Percentiles rank a stretch among this genome's conserved stretches.
Evolutionary conservation across 2,329 filamentous ascomycete genomes (phyloP).

Genomic region (Colletotrichum sp.): DNA sequence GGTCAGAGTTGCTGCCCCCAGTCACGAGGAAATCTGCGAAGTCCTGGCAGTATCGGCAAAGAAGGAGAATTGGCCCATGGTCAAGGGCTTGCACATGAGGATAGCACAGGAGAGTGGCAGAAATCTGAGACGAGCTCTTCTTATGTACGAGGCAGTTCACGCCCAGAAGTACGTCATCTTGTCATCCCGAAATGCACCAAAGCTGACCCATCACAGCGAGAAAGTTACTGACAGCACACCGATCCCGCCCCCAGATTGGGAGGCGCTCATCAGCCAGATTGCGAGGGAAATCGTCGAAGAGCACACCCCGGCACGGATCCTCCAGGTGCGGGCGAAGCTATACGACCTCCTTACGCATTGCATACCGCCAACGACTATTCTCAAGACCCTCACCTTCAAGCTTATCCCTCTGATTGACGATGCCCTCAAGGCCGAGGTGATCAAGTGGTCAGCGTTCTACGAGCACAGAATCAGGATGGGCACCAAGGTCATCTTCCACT

Average conservation of each 20-base stretch:
- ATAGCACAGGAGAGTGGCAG: conserved; percentile 91
- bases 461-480: conserved; percentile 94
- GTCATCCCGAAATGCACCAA: neutral
- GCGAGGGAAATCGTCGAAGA: conserved; percentile 95
- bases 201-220: conserved; percentile 66
- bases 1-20: conserved; percentile 89
- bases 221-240: conserved; percentile 86
- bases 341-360: conserved; percentile 98
- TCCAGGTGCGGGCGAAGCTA: conserved; percentile 90
- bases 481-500: conserved; percentile 95
- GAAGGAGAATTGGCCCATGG: conserved; percentile 83
- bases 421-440: conserved; percentile 86
- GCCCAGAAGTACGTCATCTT: conserved; percentile 83
- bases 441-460: conserved; percentile 96
- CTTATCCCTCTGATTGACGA: conserved; percentile 88
- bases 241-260: conserved; percentile 97
- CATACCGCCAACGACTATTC: conserved; percentile 91
- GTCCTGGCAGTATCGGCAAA: conserved; percentile 75
- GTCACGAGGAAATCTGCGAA: conserved; percentile 80
- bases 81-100: conserved; percentile 77
- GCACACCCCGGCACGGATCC: conserved; percentile 85
- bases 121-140: conserved; percentile 85
- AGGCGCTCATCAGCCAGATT: conserved; percentile 85
- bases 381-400: conserved; percentile 95
- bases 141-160: conserved; percentile 98